These are phyloP conservation scores for Amaranthus tricolor DNA, from an alignment of 179 eudicot genomes.

Conservation along the genomic window DNA sequence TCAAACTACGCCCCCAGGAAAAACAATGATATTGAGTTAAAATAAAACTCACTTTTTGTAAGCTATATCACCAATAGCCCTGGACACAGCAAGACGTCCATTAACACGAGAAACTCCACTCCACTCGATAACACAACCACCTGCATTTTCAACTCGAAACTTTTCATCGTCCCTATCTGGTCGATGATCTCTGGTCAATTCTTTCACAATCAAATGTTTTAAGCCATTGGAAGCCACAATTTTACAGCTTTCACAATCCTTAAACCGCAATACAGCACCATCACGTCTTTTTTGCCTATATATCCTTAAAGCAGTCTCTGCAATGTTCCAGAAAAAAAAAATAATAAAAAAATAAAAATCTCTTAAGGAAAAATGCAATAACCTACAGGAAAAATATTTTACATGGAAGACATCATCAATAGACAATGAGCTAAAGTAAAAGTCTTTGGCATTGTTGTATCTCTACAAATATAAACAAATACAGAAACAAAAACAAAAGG, in stretches of 20 bases:
- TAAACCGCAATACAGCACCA: conserved; percentile 47
- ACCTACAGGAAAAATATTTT: background rate
- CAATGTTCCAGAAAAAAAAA: conserved; percentile 30
- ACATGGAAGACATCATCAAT: background rate
- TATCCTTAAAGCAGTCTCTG: conserved; percentile 81
- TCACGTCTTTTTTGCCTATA: conserved; percentile 54
- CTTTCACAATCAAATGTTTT: conserved; percentile 60
- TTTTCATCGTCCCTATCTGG: conserved; percentile 94
- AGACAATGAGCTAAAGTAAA: background rate
- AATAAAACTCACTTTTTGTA: conserved; percentile 66
- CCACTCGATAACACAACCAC: conserved; percentile 93
- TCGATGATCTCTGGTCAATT: conserved; percentile 91
- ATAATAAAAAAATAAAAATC: background rate
- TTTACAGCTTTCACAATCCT: conserved; percentile 55
- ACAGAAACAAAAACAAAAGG: background rate
- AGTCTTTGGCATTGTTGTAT: background rate
- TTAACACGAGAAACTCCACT: conserved; percentile 88
- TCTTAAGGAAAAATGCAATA: background rate
- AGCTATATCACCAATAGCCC: conserved; percentile 92
- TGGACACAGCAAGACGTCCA: conserved; percentile 93
- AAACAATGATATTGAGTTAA: background rate
- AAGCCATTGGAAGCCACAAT: conserved; percentile 52
- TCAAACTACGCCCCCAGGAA: no score
- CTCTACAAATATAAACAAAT: background rate
- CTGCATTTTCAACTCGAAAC: conserved; percentile 80